These are phyloP conservation scores for Penicillium soppii DNA, from an alignment of 495 filamentous ascomycete genomes.

Conservation along the genomic window DNA sequence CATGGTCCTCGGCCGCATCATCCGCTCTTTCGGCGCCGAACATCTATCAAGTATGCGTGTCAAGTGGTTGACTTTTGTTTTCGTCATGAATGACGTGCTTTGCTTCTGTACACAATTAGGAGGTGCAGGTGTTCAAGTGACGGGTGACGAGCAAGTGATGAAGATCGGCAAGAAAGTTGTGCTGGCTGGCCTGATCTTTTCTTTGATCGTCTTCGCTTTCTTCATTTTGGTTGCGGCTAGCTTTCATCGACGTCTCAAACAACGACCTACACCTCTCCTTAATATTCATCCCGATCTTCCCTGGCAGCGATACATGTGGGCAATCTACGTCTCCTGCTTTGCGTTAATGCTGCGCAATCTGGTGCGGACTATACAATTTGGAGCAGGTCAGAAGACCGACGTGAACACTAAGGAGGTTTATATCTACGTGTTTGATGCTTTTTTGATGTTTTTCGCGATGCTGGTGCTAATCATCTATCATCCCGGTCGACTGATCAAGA, in stretches of 20 bases:
- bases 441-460: constrained; percentile 30
- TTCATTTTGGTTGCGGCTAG: constrained; percentile 26
- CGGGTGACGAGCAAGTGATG: constrained; percentile 30
- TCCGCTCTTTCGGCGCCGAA: constrained; percentile 50
- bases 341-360: constrained; percentile 42
- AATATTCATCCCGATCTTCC: constrained; percentile 10
- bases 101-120: constrained; percentile 35
- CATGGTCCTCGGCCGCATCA: constrained; percentile 56
- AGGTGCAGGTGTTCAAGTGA: constrained; percentile 44
- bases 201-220: constrained; percentile 28
- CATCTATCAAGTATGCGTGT: constrained; percentile 27
- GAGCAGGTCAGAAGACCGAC: constrained; percentile 13
- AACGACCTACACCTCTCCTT: constrained; percentile 9
- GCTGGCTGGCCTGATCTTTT: constrained; percentile 31
- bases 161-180: constrained; percentile 34
- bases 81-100: constrained; percentile 38
- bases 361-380: constrained; percentile 44
- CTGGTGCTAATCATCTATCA: constrained; percentile 28
- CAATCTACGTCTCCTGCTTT: constrained; percentile 36
- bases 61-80: constrained; percentile 30
- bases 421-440: constrained; percentile 43
- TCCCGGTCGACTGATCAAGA: constrained; percentile 34
- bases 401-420: constrained; percentile 33
- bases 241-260: constrained; percentile 23
- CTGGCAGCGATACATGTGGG: constrained; percentile 37